Percentiles rank a stretch among this genome's conserved stretches.
phyloP scores from a whole-genome alignment of 768 basidiomycete genomes.

The Piloderma croceum region DNA sequence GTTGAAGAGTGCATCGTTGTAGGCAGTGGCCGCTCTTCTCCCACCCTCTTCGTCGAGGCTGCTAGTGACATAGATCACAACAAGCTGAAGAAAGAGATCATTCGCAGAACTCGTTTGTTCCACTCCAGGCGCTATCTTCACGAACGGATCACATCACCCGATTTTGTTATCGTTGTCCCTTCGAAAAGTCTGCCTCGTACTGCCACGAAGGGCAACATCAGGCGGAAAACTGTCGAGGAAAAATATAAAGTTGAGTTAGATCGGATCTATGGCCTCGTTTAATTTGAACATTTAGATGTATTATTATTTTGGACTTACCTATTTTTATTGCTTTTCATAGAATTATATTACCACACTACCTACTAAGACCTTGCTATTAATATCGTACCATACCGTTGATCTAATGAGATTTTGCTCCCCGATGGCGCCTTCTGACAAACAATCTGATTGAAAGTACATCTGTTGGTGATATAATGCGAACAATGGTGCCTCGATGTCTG shows the following conservation, averaged over 20 bases:
- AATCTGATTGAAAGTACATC: too few species aligned
- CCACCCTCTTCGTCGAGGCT: slow-evolving; percentile 71
- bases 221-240: slow-evolving; percentile 71
- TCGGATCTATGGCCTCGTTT: slow-evolving; percentile 40
- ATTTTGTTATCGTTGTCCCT: slow-evolving; percentile 65
- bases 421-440: too few species aligned
- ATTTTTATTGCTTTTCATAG: too few species aligned
- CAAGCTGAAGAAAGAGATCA: slow-evolving; percentile 64
- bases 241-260: slow-evolving; percentile 53
- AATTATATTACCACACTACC: too few species aligned
- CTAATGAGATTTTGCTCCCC: too few species aligned
- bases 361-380: too few species aligned
- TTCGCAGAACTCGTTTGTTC: slow-evolving; percentile 68
- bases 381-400: too few species aligned
- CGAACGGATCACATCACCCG: slow-evolving; percentile 62
- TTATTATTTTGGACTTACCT: too few species aligned
- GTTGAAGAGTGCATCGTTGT: slow-evolving; percentile 75
- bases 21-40: slow-evolving; percentile 70
- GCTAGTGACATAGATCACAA: slow-evolving; percentile 44
- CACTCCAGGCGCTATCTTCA: slow-evolving; percentile 72
- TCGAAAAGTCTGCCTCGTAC: slow-evolving; percentile 68
- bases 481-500: too few species aligned
- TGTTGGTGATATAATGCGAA: too few species aligned
- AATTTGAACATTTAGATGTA: too few species aligned
- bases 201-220: slow-evolving; percentile 77